These are phyloP conservation scores for Lenzites betulinus DNA, from an alignment of 768 basidiomycete genomes.

Conservation along the genomic window DNA sequence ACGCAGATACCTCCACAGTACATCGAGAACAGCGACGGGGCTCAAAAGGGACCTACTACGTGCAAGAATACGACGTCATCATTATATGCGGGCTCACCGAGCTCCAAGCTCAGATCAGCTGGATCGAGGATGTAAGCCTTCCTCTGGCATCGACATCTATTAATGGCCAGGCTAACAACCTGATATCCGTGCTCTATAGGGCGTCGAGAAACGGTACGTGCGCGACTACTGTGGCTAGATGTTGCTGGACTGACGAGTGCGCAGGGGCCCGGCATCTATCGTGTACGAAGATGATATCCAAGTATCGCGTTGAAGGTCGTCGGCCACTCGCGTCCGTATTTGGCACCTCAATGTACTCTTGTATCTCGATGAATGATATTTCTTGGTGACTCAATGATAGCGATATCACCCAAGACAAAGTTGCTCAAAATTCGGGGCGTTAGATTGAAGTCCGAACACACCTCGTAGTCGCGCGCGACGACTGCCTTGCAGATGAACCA, in stretches of 20 bases:
- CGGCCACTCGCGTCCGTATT: no score
- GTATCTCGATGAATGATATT: not conserved
- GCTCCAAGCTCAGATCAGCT: slow-evolving; percentile 45
- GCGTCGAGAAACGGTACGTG: not conserved
- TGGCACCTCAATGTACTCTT: not conserved
- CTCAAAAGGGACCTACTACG: slow-evolving; percentile 27
- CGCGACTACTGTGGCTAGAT: not conserved
- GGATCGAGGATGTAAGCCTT: slow-evolving; percentile 39
- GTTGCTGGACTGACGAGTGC: not conserved
- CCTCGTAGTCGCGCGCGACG: slow-evolving; percentile 18
- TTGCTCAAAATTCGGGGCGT: no score
- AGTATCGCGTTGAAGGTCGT: not conserved
- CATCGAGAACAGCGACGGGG: not conserved
- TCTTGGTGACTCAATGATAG: not conserved
- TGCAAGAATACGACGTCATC: slow-evolving; percentile 40
- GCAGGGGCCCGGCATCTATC: slow-evolving; percentile 16
- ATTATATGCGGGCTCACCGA: slow-evolving; percentile 48
- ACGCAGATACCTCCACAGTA: slow-evolving; percentile 36
- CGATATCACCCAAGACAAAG: no score
- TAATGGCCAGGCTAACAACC: not conserved
- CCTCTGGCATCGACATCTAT: not conserved
- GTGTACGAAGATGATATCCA: slow-evolving; percentile 17
- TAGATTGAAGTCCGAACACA: no score
- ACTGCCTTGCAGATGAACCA: slow-evolving; percentile 20
- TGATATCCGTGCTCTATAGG: not conserved